Evolutionary conservation across 208 protist genomes (phyloP).

Genomic region (Trypanosoma melophagium): DNA sequence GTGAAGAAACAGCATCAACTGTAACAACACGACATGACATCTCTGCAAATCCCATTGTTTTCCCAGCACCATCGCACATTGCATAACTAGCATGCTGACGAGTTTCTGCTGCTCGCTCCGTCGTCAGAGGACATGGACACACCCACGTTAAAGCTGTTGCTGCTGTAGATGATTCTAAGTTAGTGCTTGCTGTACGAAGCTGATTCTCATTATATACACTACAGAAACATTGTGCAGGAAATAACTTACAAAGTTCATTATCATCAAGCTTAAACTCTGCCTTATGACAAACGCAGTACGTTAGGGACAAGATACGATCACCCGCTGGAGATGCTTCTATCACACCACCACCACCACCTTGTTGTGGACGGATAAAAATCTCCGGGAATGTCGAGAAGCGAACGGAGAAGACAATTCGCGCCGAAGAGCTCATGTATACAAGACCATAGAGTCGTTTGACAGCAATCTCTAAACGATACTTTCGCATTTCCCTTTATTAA

Average conservation of each 20-base stretch:
- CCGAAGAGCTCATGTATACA: slow-evolving; percentile 22
- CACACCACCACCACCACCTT: slow-evolving; percentile 22
- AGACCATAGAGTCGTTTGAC: slow-evolving; percentile 64
- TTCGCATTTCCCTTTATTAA: no score
- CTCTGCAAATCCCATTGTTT: slow-evolving; percentile 71
- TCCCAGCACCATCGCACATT: slow-evolving; percentile 40
- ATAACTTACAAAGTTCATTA: slow-evolving; percentile 30
- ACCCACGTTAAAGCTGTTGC: slow-evolving; percentile 30
- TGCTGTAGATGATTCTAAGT: no score
- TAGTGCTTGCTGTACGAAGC: no score
- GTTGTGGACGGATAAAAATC: slow-evolving; percentile 59
- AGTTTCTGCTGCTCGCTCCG: background rate
- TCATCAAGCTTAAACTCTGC: slow-evolving; percentile 67
- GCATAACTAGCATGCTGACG: slow-evolving; percentile 48
- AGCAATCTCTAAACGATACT: slow-evolving; percentile 72
- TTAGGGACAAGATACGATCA: slow-evolving; percentile 25
- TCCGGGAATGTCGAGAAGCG: slow-evolving; percentile 71
- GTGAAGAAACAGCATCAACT: slow-evolving; percentile 3
- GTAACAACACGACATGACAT: slow-evolving; percentile 73
- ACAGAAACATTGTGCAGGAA: slow-evolving; percentile 67
- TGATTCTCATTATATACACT: slow-evolving; percentile 24
- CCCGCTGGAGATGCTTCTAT: slow-evolving; percentile 8
- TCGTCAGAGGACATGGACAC: slow-evolving; percentile 36
- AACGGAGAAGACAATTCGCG: slow-evolving; percentile 44
- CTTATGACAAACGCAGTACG: slow-evolving; percentile 80